These are phyloP conservation scores for Bruguiera parviflora DNA, from an alignment of 345 rosid species.

Conservation along the genomic window DNA sequence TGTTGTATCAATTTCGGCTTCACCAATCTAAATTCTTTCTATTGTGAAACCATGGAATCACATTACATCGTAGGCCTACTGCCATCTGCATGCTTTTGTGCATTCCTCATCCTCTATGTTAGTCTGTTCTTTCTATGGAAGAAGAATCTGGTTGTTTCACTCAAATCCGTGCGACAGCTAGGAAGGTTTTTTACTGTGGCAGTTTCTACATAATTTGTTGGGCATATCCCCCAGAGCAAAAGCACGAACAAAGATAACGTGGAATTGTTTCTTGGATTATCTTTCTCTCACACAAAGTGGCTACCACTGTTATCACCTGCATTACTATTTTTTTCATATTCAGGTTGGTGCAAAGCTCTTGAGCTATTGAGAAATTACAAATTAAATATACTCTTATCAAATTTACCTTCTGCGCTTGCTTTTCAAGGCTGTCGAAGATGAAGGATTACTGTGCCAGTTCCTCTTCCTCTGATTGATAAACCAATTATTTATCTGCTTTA, in stretches of 20 bases:
- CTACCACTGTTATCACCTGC: slow-evolving; percentile 85
- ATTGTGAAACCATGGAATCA: slow-evolving; percentile 5
- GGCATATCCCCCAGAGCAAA: slow-evolving; percentile 4
- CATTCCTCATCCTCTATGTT: slow-evolving; percentile 15
- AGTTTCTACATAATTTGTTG: slow-evolving; percentile 16
- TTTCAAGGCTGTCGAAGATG: slow-evolving; percentile 72
- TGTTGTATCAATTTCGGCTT: slow-evolving; percentile 23
- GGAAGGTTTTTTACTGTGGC: slow-evolving; percentile 15
- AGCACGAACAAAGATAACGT: background rate
- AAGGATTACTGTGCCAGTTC: slow-evolving; percentile 95
- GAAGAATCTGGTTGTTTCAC: slow-evolving; percentile 16
- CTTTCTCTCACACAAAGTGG: slow-evolving; percentile 45
- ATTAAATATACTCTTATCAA: background rate
- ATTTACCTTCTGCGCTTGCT: slow-evolving; percentile 89
- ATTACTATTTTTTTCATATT: slow-evolving; percentile 59
- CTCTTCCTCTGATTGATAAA: slow-evolving; percentile 97
- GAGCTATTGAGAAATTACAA: background rate
- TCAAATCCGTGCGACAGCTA: background rate
- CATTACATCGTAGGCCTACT: slow-evolving; percentile 5
- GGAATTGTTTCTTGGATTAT: background rate
- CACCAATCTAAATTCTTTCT: slow-evolving; percentile 18
- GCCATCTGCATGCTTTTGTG: slow-evolving; percentile 6
- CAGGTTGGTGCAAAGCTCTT: slow-evolving; percentile 44
- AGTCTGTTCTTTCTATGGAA: slow-evolving; percentile 16
- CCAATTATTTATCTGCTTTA: slow-evolving; percentile 99